These are phyloP conservation scores for Suillus tomentosus DNA, from an alignment of 768 basidiomycete species.

Conservation along the genomic window DNA sequence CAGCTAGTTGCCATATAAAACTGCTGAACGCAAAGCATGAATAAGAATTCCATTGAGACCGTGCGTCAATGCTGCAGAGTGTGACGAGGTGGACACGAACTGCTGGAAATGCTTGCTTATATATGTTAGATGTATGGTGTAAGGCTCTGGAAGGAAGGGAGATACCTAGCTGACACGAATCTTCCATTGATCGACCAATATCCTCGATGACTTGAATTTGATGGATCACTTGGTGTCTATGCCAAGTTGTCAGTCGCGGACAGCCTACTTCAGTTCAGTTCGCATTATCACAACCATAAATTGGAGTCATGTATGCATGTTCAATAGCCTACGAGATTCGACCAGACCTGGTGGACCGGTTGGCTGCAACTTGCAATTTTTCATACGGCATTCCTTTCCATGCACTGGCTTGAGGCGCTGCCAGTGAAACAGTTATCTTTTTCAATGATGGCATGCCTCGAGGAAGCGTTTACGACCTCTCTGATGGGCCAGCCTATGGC, in stretches of 20 bases:
- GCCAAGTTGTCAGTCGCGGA: not conserved
- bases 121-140: too few relatives aligned
- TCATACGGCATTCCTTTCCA: conserved; percentile 97
- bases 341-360: not conserved
- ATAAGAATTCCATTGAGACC: too few relatives aligned
- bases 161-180: not conserved
- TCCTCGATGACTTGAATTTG: not conserved
- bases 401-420: conserved; percentile 72
- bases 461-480: conserved; percentile 72
- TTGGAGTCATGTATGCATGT: not conserved
- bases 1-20: too few relatives aligned
- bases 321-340: not conserved
- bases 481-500: conserved; percentile 74
- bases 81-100: too few relatives aligned
- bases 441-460: conserved; percentile 83
- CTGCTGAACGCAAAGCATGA: too few relatives aligned
- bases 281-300: not conserved
- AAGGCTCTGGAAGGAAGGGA: not conserved
- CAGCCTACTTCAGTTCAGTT: not conserved
- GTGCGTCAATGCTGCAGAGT: too few relatives aligned
- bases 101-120: too few relatives aligned
- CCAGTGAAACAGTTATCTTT: conserved; percentile 83
- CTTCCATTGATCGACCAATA: not conserved
- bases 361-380: conserved; percentile 94
- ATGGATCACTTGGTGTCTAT: not conserved